phyloP scores from a whole-genome alignment of 306 rosid species.

The Leucaena leucocephala region DNA sequence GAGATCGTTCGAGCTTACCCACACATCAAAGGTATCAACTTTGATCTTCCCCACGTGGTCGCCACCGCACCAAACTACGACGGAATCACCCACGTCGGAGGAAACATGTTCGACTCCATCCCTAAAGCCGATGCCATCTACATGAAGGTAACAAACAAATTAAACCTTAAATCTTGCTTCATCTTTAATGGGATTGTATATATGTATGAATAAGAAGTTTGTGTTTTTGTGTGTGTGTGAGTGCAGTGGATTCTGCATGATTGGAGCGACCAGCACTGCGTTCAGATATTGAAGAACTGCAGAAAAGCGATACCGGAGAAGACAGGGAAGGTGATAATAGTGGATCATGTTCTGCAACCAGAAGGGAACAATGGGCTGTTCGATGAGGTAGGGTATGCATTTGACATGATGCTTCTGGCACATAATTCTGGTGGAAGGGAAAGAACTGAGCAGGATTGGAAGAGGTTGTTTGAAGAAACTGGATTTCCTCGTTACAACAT shows the following conservation, averaged over 20 bases:
- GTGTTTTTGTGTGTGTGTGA: background rate
- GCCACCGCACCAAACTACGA: constrained; percentile 41
- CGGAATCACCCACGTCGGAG: constrained; percentile 55
- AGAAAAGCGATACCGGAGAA: constrained; percentile 56
- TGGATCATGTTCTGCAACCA: constrained; percentile 46
- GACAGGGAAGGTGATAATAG: constrained; percentile 54
- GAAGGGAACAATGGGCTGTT: constrained; percentile 46
- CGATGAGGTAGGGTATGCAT: constrained; percentile 43
- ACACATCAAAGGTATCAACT: constrained; percentile 49
- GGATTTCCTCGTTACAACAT: constrained; percentile 58
- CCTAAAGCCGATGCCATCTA: constrained; percentile 53
- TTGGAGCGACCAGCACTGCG: constrained; percentile 70
- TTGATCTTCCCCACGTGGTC: constrained; percentile 54
- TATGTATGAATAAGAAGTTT: too few relatives aligned
- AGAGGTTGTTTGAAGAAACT: constrained; percentile 45
- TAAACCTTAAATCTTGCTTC: background rate
- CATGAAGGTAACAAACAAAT: constrained; percentile 47
- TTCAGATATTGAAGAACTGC: constrained; percentile 54
- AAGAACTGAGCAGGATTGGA: constrained; percentile 64
- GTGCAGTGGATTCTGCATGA: constrained; percentile 70
- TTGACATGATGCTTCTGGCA: constrained; percentile 60
- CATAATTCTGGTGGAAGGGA: constrained; percentile 53
- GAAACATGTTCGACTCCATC: constrained; percentile 50
- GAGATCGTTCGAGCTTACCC: constrained; percentile 54
- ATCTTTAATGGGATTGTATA: too few relatives aligned